Evolutionary conservation across 306 rosid genomes (phyloP), one percentile per base, ranked within the genome.

Genomic region (Gillenia trifoliata): DNA sequence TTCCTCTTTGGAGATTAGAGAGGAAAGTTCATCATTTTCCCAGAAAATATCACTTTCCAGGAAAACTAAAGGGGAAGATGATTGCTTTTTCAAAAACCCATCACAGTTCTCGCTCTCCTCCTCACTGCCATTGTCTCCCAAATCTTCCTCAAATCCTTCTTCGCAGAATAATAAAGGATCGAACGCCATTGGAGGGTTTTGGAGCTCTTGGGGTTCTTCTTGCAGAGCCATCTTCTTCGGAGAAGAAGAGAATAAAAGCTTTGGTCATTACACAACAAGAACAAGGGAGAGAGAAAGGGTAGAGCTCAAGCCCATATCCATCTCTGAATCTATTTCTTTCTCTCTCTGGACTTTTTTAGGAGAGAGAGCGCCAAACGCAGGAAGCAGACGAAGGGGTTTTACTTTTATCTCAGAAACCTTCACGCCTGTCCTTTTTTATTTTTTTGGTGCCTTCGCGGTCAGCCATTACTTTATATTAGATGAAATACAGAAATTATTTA

Each of bases 151-250:
- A 25, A 91, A 77, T 8, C 83, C 77, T 47, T 84, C 84, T 52
- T 85, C 88, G 36, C 96, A 91, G 82, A 91, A 90, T 54, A 91
- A 90, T 49, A 90, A 89, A 34, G 90, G 73, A 9, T 89, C 93
- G 19, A 89, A 66, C 59, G 81, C 60, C 19, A 79, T 77, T 9
- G 91, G 81, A 43, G 91, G 85, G 74, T 73, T 81, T 47, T 78
- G 82, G 3, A 77, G 75, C 54, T 83, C 77, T 52, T 81, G 85
- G 22, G 74, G 59, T 31, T 83, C 79, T 28, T 85, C 80, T 19
- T 26, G 78, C 43, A 88, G 86, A 77, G 90, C 84, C 97, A 88
- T 94, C 81, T 85, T 86, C 64, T 73, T 26, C 71, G 22, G 65
- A 72, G 93, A 90, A 86, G 88, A 84, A 79, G 88, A 72, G 33